These are phyloP conservation scores for Hygrocybe punicea DNA, from an alignment of 768 basidiomycete genomes.

Conservation along the genomic window DNA sequence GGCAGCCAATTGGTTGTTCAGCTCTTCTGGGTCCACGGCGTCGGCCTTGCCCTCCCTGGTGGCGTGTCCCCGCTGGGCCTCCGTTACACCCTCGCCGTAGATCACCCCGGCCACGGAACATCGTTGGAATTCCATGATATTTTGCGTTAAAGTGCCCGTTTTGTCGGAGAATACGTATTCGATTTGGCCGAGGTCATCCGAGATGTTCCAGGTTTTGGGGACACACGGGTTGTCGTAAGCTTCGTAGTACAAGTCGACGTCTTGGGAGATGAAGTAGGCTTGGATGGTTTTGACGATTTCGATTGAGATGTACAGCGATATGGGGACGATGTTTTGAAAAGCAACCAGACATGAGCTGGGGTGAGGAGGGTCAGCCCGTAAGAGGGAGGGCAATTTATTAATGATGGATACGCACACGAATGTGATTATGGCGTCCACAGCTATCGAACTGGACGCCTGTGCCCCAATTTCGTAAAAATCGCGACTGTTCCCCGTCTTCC, in stretches of 20 bases:
- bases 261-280: conserved; percentile 94
- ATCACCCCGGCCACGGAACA: conserved; percentile 80
- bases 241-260: conserved; percentile 93
- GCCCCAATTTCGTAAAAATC: conserved; percentile 67
- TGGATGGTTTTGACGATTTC: conserved; percentile 98
- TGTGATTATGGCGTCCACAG: conserved; percentile 79
- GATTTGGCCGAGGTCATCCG: conserved; percentile 97
- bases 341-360: conserved; percentile 85
- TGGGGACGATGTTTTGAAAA: conserved; percentile 96
- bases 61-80: conserved; percentile 90
- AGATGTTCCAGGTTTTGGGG: conserved; percentile 98
- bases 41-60: conserved; percentile 74
- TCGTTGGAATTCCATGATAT: conserved; percentile 98
- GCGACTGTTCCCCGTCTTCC: conserved; percentile 57
- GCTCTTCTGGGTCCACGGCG: conserved; percentile 63
- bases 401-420: conserved; percentile 73
- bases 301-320: conserved; percentile 94
- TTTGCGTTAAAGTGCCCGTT: conserved; percentile 96
- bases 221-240: conserved; percentile 84
- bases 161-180: conserved; percentile 91
- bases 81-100: conserved; percentile 94
- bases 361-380: conserved; percentile 11
- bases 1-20: conserved; percentile 57
- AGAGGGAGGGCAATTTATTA: neutral
- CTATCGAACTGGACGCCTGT: conserved; percentile 56